Conservation (phyloP, 2,329 filamentous ascomycete species). For the Myriosclerotinia scirpicola region DNA sequence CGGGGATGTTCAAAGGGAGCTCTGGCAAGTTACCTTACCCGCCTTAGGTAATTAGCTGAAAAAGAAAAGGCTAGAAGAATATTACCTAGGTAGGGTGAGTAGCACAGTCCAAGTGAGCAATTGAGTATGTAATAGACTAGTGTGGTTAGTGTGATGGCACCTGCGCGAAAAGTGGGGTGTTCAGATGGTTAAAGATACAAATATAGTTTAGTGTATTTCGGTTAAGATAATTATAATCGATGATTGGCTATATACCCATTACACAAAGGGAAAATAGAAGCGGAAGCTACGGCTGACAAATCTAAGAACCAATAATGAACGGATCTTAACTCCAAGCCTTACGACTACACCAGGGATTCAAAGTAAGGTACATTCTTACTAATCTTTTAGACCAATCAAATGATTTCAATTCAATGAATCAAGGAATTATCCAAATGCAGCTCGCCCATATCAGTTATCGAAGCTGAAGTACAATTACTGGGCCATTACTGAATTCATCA, state of each 20-base stretch:
- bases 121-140: not conserved
- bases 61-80: too few species aligned
- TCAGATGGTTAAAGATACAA: rapidly evolving
- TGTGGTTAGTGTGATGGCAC: not conserved
- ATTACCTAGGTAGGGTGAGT: not conserved
- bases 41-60: too few species aligned
- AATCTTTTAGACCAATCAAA: not conserved
- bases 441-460: not conserved
- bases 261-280: not conserved
- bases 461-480: too few species aligned
- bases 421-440: not conserved
- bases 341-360: not conserved
- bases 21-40: slow-evolving; percentile 7
- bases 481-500: not conserved
- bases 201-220: not conserved
- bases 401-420: not conserved
- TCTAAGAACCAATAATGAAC: not conserved
- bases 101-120: not conserved
- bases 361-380: not conserved
- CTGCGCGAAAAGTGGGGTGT: too few species aligned
- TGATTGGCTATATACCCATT: too few species aligned
- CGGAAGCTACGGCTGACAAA: not conserved
- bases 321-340: not conserved
- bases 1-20: slow-evolving; percentile 10
- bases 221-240: too few species aligned